Evolutionary conservation across 129 eudicot species (phyloP), one percentile per base, ranked within the genome.

Genomic region (Centaurea solstitialis): DNA sequence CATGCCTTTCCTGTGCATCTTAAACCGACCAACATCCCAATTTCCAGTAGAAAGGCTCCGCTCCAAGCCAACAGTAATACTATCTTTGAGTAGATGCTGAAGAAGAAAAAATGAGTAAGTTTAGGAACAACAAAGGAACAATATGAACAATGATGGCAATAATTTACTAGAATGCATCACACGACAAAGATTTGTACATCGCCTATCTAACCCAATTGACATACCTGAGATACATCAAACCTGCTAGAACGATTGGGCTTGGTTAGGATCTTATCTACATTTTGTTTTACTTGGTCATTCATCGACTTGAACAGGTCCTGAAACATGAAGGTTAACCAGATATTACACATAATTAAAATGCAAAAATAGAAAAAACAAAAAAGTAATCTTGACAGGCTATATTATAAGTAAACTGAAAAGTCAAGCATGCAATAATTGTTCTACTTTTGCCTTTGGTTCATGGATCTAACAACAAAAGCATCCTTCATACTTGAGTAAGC

Each of bases 301-400:
- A 90, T 76, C 9, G 99, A 80, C 90, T 95, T 95, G 88, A 95
- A 95, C 40, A 95, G 77, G 77, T 95, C 99, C 97, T 94, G 80
- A 80, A 84, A 80, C 57, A 68, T 35, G 82, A 59, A 26, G 30
- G 73, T 24, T 12, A 3, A 75, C 64, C 53, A 53, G 30, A 82
- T 22, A 73, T 6, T 45, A 73, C 24, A 37, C 21, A 79, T 23
- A 26, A 21, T 45, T 33, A 68, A 78, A 4, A n/a, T 23, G 39
- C 18, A 22, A 15, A 68, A 53, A 20, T 35, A 4, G 47, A 9
- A 78, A 67, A 40, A 77, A 41, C 30, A 33, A 26, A 41, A 10
- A 47, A 78, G 40, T 22, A 73, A 23, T 41, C 66, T 73, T 26
- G 82, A 70, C 57, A 10, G 30, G 24, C 12, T 53, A 50, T 71